phyloP scores from a whole-genome alignment of 2,329 filamentous ascomycete genomes.

The Stylonectria norvegica region DNA sequence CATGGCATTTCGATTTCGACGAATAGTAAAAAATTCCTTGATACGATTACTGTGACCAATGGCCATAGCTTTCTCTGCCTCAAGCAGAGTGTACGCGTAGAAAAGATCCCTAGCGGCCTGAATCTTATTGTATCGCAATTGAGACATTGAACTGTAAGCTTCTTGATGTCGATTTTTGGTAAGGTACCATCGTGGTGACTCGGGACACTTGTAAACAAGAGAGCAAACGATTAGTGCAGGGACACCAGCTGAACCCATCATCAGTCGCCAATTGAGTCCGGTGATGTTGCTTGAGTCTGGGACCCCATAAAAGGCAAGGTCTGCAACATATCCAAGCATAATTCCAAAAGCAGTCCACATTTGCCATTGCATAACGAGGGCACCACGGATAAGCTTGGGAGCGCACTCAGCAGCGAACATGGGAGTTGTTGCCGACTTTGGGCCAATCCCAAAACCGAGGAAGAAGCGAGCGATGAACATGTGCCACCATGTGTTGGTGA shows the following conservation, averaged over 20 bases:
- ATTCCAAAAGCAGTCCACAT: constrained; percentile 53
- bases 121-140: constrained; percentile 48
- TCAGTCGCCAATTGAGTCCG: constrained; percentile 58
- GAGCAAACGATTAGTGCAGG: constrained; percentile 49
- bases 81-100: constrained; percentile 55
- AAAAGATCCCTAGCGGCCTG: constrained; percentile 56
- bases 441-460: constrained; percentile 35
- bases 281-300: constrained; percentile 46
- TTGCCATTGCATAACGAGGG: constrained; percentile 73
- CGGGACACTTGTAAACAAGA: constrained; percentile 60
- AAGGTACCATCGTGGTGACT: constrained; percentile 47
- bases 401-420: constrained; percentile 71
- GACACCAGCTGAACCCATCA: constrained; percentile 55
- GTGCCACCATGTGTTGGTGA: constrained; percentile 52
- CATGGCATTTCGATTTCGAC: constrained; percentile 52
- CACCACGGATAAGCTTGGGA: constrained; percentile 63
- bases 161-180: constrained; percentile 43
- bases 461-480: constrained; percentile 39
- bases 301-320: constrained; percentile 51
- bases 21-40: constrained; percentile 56
- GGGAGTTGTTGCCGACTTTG: constrained; percentile 60
- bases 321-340: constrained; percentile 50
- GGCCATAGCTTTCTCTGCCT: constrained; percentile 47
- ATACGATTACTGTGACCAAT: constrained; percentile 36
- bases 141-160: constrained; percentile 45